These are phyloP conservation scores for Parvularia atlantis DNA, from an alignment of 78 protist genomes.

Conservation along the genomic window DNA sequence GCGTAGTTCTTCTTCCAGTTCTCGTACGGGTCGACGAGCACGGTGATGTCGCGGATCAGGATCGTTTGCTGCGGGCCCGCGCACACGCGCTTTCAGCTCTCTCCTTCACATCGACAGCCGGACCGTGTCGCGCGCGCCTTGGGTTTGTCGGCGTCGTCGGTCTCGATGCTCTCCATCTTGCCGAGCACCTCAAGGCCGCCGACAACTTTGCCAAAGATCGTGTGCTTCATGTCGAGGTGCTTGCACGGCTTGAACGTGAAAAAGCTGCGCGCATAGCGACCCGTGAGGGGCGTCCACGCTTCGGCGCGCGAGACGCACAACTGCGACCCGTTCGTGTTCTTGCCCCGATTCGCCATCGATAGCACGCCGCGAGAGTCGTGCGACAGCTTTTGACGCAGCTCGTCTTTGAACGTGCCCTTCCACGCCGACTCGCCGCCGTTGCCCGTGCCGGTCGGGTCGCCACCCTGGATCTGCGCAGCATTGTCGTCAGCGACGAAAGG, in stretches of 20 bases:
- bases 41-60: no score
- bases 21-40: no score
- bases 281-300: no score
- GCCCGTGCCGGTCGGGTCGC: slow-evolving; percentile 74
- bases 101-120: no score
- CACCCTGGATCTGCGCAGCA: slow-evolving; percentile 46
- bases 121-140: no score
- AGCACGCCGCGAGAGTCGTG: slow-evolving; percentile 63
- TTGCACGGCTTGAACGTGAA: slow-evolving; percentile 42
- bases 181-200: slow-evolving; percentile 33
- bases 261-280: slow-evolving; percentile 23
- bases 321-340: slow-evolving; percentile 57
- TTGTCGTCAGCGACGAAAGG: background rate
- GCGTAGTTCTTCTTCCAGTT: no score
- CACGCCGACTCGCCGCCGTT: slow-evolving; percentile 67
- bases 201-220: slow-evolving; percentile 61
- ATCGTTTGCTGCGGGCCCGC: no score
- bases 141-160: slow-evolving; percentile 9
- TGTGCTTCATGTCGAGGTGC: slow-evolving; percentile 61
- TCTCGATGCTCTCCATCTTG: slow-evolving; percentile 18
- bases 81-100: no score
- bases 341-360: slow-evolving; percentile 71
- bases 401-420: background rate
- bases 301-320: slow-evolving; percentile 11
- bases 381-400: background rate